Evolutionary conservation across 2,329 filamentous ascomycete genomes (phyloP), one percentile per base, ranked within the genome.

Genomic region (Lanzia echinophila): DNA sequence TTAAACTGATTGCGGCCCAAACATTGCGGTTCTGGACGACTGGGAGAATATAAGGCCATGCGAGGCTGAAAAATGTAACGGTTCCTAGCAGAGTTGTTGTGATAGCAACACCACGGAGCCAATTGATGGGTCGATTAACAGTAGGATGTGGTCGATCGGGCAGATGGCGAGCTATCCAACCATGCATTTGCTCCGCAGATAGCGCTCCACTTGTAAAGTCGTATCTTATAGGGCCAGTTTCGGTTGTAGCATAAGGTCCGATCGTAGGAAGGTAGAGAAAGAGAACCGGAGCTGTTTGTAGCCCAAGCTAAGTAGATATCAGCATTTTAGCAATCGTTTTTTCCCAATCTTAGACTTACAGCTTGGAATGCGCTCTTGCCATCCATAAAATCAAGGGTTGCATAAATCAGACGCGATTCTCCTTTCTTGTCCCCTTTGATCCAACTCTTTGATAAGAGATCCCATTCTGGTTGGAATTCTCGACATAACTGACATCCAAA

Each of bases 401-500:
- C 86, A 72, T 92, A 95, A 43, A 97, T 70, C 60, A 95, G 65
- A 58, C 86, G 79, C 28, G 84, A 86, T 61, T 88, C 79, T 50
- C 78, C 86, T 56, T 81, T 75, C 74, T 86, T 89, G 71, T 95
- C 88, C 7, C 88, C 90, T 70, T 87, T 90, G 58, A 78, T 78
- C 94, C 94, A 99, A 72, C 88, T 94, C 71, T 83, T 88, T 51
- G 82, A 82, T 52, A 99, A 73, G 51, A 97, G 71, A 53, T 95
- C 88, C 87, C 90, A 99, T 72, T 99, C 94, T 1, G 91, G 87
- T 70, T 96, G 88, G 70, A 99, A 96, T 50, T 95, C 89, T 50
- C 83, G 81, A 71, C 94, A 99, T 47, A 97, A 76, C 61, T 84
- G 76, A 70, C 94, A 99, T 56, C 87, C 88, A 68, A 88, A 96